Conservation (phyloP, 306 rosid species). For the Rosa multiflora region DNA sequence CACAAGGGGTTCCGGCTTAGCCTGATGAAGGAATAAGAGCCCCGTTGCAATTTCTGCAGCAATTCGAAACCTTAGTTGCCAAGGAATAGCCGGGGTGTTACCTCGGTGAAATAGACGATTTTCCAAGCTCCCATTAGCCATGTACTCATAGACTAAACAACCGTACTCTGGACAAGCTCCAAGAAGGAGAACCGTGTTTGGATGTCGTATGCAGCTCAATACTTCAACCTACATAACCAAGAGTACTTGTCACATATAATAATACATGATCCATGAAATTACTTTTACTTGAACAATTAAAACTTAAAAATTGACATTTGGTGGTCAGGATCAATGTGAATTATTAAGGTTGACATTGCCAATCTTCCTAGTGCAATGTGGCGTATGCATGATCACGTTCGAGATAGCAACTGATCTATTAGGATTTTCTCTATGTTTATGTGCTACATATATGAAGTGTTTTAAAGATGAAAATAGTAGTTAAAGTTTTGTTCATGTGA, state of each 20-base stretch:
- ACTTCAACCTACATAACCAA: conserved; percentile 38
- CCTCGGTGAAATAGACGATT: conserved; percentile 41
- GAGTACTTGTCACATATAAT: background rate
- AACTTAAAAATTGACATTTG: no score
- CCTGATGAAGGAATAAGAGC: conserved; percentile 22
- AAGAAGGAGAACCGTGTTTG: conserved; percentile 56
- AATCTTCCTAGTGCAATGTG: no score
- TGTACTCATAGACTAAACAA: conserved; percentile 55
- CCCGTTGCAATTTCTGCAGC: conserved; percentile 20
- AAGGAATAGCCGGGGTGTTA: conserved; percentile 39
- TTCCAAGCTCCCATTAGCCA: conserved; percentile 61
- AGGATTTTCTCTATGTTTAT: no score
- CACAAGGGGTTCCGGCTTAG: conserved; percentile 23
- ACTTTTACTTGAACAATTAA: background rate
- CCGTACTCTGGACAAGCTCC: conserved; percentile 62
- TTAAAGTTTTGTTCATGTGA: background rate
- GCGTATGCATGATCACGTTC: no score
- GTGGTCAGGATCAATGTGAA: no score
- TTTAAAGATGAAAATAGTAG: no score
- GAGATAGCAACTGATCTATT: no score
- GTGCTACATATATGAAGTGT: no score
- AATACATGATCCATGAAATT: background rate
- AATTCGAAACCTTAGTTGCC: conserved; percentile 30
- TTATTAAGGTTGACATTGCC: no score
- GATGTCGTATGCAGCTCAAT: conserved; percentile 54